Percentiles rank a stretch among this genome's conserved stretches.
These are phyloP conservation scores for Penicillium dipodomyicola DNA, from an alignment of 495 filamentous ascomycete genomes.

Conservation along the genomic window DNA sequence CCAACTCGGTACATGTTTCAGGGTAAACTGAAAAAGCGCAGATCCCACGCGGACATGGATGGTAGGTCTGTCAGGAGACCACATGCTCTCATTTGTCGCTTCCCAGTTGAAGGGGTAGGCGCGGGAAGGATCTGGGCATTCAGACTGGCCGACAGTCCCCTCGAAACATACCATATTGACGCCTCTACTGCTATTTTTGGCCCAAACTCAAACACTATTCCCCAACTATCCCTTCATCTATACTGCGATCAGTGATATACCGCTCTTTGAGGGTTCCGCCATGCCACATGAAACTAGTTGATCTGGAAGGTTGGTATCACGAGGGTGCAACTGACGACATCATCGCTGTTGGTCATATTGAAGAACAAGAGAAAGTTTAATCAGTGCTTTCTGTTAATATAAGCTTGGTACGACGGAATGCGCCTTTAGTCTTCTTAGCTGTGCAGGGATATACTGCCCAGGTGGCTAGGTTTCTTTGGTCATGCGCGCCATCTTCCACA, in stretches of 20 bases:
- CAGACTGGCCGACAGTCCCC: not conserved
- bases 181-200: constrained; percentile 19
- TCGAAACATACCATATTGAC: constrained; percentile 10
- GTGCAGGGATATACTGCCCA: constrained; percentile 8
- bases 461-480: constrained; percentile 14
- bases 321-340: constrained; percentile 15
- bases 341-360: not conserved
- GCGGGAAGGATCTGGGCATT: not conserved
- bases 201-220: constrained; percentile 13
- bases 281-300: not conserved
- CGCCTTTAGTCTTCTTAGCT: not conserved
- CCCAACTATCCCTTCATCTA: not conserved
- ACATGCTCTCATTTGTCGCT: constrained; percentile 21
- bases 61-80: constrained; percentile 30
- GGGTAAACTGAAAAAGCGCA: constrained; percentile 8
- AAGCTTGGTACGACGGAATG: constrained; percentile 2
- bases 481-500: constrained; percentile 20
- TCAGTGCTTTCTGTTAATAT: not conserved
- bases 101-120: constrained; percentile 1
- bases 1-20: not conserved
- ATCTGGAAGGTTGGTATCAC: constrained; percentile 19
- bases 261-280: not conserved
- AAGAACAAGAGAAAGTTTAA: constrained; percentile 2
- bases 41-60: constrained; percentile 12
- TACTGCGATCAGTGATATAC: not conserved